Evolutionary conservation across 805 yeast species (phyloP).

Genomic region (Schwanniomyces pseudopolymorphus): DNA sequence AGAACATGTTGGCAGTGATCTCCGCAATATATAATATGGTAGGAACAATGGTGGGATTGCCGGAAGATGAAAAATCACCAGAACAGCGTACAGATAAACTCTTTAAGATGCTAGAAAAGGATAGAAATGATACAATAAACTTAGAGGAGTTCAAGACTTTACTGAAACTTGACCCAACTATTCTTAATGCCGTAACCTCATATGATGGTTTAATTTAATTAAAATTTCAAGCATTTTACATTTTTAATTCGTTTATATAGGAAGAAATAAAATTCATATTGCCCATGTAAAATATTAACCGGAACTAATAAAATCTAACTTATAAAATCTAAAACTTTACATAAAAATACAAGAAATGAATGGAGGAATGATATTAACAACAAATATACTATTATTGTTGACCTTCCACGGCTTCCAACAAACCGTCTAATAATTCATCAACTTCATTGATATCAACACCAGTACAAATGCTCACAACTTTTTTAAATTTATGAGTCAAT

Average conservation of each 20-base stretch:
- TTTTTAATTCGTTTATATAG: not conserved
- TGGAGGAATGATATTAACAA: not conserved
- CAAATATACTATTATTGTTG: constrained; percentile 25
- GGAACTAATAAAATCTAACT: not conserved
- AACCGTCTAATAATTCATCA: constrained; percentile 76
- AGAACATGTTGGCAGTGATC: constrained; percentile 78
- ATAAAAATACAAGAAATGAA: not conserved
- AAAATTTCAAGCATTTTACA: not conserved
- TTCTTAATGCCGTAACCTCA: constrained; percentile 71
- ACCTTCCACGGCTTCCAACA: constrained; percentile 87
- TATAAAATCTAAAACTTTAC: not conserved
- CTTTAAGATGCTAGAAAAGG: constrained; percentile 70
- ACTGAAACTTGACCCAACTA: constrained; percentile 73
- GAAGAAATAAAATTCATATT: not conserved
- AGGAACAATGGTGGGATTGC: constrained; percentile 87
- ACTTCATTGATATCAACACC: constrained; percentile 82
- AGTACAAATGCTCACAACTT: constrained; percentile 86
- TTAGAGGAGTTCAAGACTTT: constrained; percentile 83
- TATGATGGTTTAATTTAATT: constrained; percentile 73
- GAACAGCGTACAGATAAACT: constrained; percentile 82
- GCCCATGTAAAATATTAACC: not conserved
- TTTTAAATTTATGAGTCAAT: constrained; percentile 66
- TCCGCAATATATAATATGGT: constrained; percentile 90
- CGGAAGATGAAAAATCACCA: constrained; percentile 90
- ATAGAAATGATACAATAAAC: constrained; percentile 61